Evolutionary conservation across 169 alveolate species (phyloP).

Genomic region (Cryptosporidium andersoni): DNA sequence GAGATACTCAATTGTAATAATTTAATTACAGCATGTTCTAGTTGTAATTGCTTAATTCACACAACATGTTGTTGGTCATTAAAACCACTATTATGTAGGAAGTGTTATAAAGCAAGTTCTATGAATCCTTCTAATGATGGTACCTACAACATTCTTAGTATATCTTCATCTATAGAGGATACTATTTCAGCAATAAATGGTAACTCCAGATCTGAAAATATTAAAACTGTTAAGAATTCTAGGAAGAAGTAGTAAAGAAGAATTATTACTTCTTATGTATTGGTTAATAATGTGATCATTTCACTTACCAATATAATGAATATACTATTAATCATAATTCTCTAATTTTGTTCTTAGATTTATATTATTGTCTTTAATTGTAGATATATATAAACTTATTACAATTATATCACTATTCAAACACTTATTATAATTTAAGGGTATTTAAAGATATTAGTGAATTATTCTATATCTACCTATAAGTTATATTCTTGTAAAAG

Average conservation of each 20-base stretch:
- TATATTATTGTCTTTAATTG: too few species aligned
- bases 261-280: too few species aligned
- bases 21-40: slow-evolving; percentile 5
- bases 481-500: too few species aligned
- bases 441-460: too few species aligned
- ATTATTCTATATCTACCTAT: too few species aligned
- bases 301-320: too few species aligned
- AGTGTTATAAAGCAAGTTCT: slow-evolving; percentile 25
- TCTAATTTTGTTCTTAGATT: too few species aligned
- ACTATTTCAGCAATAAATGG: not conserved
- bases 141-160: too few species aligned
- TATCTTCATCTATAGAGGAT: too few species aligned
- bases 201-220: slow-evolving; percentile 35
- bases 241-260: slow-evolving; percentile 21
- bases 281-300: too few species aligned
- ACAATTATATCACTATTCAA: not conserved
- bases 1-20: slow-evolving; percentile 14
- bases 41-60: slow-evolving; percentile 20
- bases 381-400: not conserved
- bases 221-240: slow-evolving; percentile 21
- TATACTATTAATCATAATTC: too few species aligned
- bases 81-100: slow-evolving; percentile 13
- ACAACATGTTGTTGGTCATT: slow-evolving; percentile 33
- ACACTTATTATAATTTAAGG: not conserved
- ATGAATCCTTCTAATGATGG: not conserved